Conservation (phyloP, 306 rosid genomes). For the Trichosanthes truncata region DNA sequence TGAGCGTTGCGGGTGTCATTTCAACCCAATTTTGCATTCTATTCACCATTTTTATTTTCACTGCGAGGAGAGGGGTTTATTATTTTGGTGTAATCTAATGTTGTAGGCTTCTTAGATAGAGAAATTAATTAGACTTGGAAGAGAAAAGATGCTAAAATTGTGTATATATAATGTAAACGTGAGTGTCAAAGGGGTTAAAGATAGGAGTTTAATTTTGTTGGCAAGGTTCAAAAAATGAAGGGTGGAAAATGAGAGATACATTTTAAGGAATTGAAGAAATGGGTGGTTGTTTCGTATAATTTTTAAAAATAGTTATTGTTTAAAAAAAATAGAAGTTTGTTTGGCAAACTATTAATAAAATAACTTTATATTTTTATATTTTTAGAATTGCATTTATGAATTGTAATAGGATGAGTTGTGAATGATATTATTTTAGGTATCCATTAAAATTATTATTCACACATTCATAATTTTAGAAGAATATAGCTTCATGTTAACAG, state of each 20-base stretch:
- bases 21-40: slow-evolving; percentile 31
- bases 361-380: too few relatives aligned
- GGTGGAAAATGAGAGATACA: neutral
- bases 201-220: neutral
- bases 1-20: slow-evolving; percentile 37
- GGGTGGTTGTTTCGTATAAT: neutral
- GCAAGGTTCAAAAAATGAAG: neutral
- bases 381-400: too few relatives aligned
- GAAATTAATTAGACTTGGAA: neutral
- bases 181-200: neutral
- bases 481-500: too few relatives aligned
- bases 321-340: neutral
- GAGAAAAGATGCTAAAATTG: neutral
- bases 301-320: too few relatives aligned
- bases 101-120: too few relatives aligned
- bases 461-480: too few relatives aligned
- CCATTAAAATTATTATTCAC: too few relatives aligned
- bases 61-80: neutral
- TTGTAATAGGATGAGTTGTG: too few relatives aligned
- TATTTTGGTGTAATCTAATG: neutral
- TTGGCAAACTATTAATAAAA: neutral
- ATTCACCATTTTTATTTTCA: slow-evolving; percentile 1
- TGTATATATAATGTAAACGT: neutral
- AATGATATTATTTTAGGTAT: too few relatives aligned
- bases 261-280: neutral